A percentile compares a stretch with the other conserved stretches of the same genome.
phyloP scores from a whole-genome alignment of 768 basidiomycete genomes.

The Pleurotus eryngii region DNA sequence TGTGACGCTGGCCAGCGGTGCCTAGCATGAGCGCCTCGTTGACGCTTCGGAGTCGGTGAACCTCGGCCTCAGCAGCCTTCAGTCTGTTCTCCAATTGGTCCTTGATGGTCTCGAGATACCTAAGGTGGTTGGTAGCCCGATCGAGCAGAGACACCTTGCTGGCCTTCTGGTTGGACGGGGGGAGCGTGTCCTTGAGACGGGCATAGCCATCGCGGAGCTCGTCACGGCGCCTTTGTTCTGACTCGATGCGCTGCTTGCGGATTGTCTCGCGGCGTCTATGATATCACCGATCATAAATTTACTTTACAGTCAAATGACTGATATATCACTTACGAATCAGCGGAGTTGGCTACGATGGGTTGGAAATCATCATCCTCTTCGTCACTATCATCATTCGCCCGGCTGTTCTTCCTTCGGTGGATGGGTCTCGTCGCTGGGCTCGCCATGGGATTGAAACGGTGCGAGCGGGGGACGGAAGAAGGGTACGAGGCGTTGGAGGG shows the following conservation, averaged over 20 bases:
- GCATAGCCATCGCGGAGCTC: constrained; percentile 92
- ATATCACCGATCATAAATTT: constrained; percentile 3
- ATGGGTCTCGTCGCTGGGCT: constrained; percentile 48
- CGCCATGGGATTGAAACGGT: constrained; percentile 76
- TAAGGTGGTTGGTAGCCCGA: constrained; percentile 84
- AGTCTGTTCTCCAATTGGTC: constrained; percentile 72
- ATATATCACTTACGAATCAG: constrained; percentile 47
- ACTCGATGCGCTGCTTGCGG: constrained; percentile 90
- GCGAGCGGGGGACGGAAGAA: constrained; percentile 67
- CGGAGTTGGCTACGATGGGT: constrained; percentile 41
- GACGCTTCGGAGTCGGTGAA: constrained; percentile 68
- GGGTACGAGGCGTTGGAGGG: constrained; percentile 33
- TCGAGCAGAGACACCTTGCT: constrained; percentile 91
- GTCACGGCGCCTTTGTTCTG: constrained; percentile 87
- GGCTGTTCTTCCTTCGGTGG: constrained; percentile 41
- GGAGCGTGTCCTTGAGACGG: constrained; percentile 86
- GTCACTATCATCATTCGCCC: constrained; percentile 66
- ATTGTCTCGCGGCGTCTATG: constrained; percentile 80
- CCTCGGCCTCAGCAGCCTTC: constrained; percentile 76
- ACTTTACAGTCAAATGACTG: neutral
- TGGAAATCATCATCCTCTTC: constrained; percentile 77
- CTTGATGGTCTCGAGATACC: constrained; percentile 80
- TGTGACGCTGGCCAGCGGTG: constrained; percentile 69
- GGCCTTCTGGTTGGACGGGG: constrained; percentile 87
- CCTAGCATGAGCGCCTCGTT: constrained; percentile 90